These are phyloP conservation scores for Puccinia brachypodii DNA, from an alignment of 1,284 basidiomycete species.

Conservation along the genomic window DNA sequence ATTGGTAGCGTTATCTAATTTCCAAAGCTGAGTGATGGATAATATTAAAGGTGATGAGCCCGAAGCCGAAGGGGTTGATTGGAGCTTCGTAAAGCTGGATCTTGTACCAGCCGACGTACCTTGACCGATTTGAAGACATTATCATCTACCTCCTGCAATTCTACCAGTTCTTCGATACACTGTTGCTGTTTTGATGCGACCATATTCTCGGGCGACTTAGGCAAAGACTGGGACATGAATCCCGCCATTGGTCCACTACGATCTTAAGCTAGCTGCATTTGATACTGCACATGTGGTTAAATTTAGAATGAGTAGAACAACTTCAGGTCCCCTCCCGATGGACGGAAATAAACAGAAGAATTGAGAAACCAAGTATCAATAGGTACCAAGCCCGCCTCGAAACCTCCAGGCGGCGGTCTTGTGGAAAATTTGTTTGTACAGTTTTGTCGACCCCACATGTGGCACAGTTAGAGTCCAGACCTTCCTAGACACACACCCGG, in stretches of 20 bases:
- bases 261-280: neutral
- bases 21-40: constrained; percentile 63
- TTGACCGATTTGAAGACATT: constrained; percentile 25
- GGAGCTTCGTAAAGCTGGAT: neutral
- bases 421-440: neutral
- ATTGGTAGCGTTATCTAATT: constrained; percentile 68
- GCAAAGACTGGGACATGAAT: neutral
- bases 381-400: neutral
- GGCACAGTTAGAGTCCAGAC: neutral
- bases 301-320: too few relatives aligned
- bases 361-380: neutral
- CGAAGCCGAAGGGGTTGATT: neutral
- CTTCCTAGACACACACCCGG: neutral
- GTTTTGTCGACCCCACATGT: neutral
- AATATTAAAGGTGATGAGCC: neutral
- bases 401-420: neutral
- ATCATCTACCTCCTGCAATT: constrained; percentile 17
- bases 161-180: constrained; percentile 27
- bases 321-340: too few relatives aligned
- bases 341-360: neutral
- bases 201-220: neutral
- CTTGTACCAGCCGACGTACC: neutral
- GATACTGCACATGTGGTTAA: too few relatives aligned
- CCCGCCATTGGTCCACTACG: neutral
- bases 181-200: neutral